Percentiles rank a stretch among this genome's conserved stretches.
Conservation (phyloP, 768 basidiomycete genomes). For the Russula virescens region DNA sequence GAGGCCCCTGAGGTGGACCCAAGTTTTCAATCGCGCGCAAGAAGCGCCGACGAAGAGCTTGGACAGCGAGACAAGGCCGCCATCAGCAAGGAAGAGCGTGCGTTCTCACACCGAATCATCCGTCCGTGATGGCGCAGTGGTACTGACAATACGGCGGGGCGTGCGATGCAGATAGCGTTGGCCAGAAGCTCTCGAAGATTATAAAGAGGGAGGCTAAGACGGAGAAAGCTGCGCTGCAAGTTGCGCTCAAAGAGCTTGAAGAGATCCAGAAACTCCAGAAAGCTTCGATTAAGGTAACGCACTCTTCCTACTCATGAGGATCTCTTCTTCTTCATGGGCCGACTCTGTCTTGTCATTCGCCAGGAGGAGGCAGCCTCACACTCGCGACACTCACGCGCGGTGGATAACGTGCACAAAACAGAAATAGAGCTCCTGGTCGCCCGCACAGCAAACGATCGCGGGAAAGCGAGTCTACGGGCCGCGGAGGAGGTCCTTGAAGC, state of each 20-base stretch:
- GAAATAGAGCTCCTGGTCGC: conserved; percentile 57
- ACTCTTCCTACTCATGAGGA: not conserved
- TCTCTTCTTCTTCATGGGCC: not conserved
- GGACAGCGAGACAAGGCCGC: conserved; percentile 46
- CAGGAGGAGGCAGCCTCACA: conserved; percentile 57
- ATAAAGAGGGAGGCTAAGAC: conserved; percentile 63
- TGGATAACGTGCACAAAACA: conserved; percentile 53
- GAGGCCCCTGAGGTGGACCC: conserved; percentile 35
- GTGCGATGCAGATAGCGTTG: conserved; percentile 44
- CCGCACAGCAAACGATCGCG: conserved; percentile 33
- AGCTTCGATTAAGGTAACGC: conserved; percentile 48
- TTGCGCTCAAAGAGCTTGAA: conserved; percentile 59
- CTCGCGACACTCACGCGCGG: conserved; percentile 45
- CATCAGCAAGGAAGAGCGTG: conserved; percentile 50
- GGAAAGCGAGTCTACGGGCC: conserved; percentile 31
- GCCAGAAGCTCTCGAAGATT: conserved; percentile 58
- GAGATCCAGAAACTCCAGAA: conserved; percentile 68
- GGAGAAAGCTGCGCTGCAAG: conserved; percentile 55
- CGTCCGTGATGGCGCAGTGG: not conserved
- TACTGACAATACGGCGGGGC: not conserved
- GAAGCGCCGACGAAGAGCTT: conserved; percentile 44
- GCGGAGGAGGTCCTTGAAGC: conserved; percentile 46
- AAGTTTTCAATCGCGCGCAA: conserved; percentile 34
- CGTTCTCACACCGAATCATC: conserved; percentile 15
- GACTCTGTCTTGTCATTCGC: not conserved